phyloP scores from a whole-genome alignment of 1,139 yeast genomes.

The Saccharomyces hybrid region DNA sequence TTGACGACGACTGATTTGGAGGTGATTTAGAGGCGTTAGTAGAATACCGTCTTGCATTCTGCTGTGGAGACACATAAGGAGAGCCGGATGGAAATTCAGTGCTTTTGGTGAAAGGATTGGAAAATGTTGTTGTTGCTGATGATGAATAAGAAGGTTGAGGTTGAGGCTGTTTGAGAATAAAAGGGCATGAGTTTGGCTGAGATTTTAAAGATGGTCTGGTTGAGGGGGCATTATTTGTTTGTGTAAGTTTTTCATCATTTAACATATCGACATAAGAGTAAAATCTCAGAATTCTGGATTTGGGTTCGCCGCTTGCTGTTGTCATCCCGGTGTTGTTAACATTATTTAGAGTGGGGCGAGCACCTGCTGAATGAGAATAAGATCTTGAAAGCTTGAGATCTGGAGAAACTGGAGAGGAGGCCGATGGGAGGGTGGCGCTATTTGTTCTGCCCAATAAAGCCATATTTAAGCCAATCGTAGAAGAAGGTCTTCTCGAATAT shows the following conservation, averaged over 20 bases:
- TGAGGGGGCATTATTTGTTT: slow-evolving; percentile 30
- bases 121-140: slow-evolving; percentile 12
- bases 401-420: slow-evolving; percentile 9
- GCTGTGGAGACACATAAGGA: slow-evolving; percentile 7
- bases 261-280: slow-evolving; percentile 77
- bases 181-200: not conserved
- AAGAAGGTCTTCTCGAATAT: slow-evolving; percentile 55
- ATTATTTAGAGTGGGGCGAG: not conserved
- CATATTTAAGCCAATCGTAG: slow-evolving; percentile 48
- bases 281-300: slow-evolving; percentile 40
- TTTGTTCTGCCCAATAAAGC: slow-evolving; percentile 43
- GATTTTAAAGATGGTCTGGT: slow-evolving; percentile 44
- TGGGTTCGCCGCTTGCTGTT: slow-evolving; percentile 6
- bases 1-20: not conserved
- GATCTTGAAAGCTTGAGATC: slow-evolving; percentile 7
- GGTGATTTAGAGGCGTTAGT: slow-evolving; percentile 3
- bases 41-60: slow-evolving; percentile 8
- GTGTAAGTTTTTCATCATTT: slow-evolving; percentile 46
- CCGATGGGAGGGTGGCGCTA: slow-evolving; percentile 14
- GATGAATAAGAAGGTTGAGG: slow-evolving; percentile 8
- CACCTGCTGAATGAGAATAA: slow-evolving; percentile 6
- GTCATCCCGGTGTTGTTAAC: slow-evolving; percentile 3
- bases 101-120: slow-evolving; percentile 16
- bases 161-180: slow-evolving; percentile 11
- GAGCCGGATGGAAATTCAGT: slow-evolving; percentile 9